Evolutionary conservation across 768 basidiomycete genomes (phyloP), one percentile per base, ranked within the genome.

Genomic region (Boletus patriciae): DNA sequence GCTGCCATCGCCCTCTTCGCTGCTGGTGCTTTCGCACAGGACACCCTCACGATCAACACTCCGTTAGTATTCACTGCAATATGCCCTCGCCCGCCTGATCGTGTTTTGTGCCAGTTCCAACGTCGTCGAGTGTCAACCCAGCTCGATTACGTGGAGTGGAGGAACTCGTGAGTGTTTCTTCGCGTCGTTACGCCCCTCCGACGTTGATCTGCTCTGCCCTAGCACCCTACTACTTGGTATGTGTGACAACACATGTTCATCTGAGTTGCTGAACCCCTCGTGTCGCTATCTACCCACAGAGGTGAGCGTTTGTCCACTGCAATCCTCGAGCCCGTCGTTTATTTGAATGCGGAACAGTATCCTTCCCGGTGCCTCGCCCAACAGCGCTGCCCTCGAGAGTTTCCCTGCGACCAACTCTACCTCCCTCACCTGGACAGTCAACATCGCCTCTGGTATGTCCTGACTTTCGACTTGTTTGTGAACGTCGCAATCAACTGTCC

Each of bases 201-300:
- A 40, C 13, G 11, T 21, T 54, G 34, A 62, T 36, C 2, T 3
- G 38, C 18, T 29, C 18, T 2, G 7, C 31, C 31, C 4, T 53
- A 90, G 87, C 72, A 36, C 86, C 88, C 34, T 90, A 79, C 78
- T 82, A 74, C 64, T 62, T 88, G 78, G 88, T 90, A 70, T 51
- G 86, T 78, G 12, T 43, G 46, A 46, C 33, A 27, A 36, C n/a
- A 25, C 34, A 13, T 42, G 25, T 42, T 43, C 4, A 13, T 37
- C 8, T 31, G 21, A 19, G 16, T 19, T 29, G 10, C 48, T 60
- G 11, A 65, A 23, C 15, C 37, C 36, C 27, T 9, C 15, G 48
- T 34, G 23, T 45, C 5, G 1, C 41, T 5, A 2, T 29, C 40
- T 31, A 0, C 51, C 40, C 59, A 50, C 70, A 83, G 80, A 79